These are phyloP conservation scores for Trametes versicolor DNA, from an alignment of 1,284 basidiomycete species.

Conservation along the genomic window DNA sequence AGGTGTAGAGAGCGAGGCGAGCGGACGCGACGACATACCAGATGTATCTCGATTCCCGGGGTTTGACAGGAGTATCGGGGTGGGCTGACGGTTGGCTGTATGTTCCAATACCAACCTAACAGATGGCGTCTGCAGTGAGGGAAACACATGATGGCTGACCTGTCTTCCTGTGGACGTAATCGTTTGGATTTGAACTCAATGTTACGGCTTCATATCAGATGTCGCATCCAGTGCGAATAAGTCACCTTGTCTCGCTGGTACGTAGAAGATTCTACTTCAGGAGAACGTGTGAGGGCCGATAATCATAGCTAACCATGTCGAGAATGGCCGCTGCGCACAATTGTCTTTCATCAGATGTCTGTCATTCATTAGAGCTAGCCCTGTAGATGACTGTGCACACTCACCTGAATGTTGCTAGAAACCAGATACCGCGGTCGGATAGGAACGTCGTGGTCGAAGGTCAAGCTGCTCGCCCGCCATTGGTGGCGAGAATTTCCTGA, in stretches of 20 bases:
- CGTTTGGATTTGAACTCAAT: neutral
- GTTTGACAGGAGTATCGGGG: neutral
- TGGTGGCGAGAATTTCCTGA: neutral
- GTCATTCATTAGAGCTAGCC: too few relatives aligned
- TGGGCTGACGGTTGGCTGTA: neutral
- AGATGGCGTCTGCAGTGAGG: neutral
- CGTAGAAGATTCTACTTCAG: neutral
- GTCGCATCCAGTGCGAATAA: neutral
- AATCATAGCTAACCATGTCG: too few relatives aligned
- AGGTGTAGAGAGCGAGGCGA: slow-evolving; percentile 1
- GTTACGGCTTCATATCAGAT: too few relatives aligned
- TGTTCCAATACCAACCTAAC: neutral
- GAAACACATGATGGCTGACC: slow-evolving; percentile 12
- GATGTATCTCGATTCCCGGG: neutral
- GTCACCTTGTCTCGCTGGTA: neutral
- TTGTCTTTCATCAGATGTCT: too few relatives aligned
- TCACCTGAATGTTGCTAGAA: neutral
- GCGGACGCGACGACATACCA: slow-evolving; percentile 4
- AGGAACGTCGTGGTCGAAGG: neutral
- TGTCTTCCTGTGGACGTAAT: slow-evolving; percentile 6
- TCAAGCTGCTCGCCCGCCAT: neutral
- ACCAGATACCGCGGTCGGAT: neutral
- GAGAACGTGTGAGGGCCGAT: neutral
- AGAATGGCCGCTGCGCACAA: too few relatives aligned
- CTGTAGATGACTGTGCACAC: too few relatives aligned